These are phyloP conservation scores for Mycena venus DNA, from an alignment of 768 basidiomycete species.

Conservation along the genomic window DNA sequence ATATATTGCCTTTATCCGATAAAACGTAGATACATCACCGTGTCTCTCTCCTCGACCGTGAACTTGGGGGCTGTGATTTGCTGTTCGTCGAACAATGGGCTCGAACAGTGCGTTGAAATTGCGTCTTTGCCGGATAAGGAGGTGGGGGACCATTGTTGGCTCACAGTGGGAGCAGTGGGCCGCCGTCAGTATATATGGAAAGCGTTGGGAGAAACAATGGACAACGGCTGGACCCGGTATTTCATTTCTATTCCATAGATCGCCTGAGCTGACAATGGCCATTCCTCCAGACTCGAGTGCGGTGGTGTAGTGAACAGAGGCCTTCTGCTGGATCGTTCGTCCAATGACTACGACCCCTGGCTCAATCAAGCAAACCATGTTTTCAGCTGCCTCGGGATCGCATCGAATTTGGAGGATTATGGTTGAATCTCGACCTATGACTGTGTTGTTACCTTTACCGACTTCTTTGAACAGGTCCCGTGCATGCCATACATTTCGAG, in stretches of 20 bases:
- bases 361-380: background rate
- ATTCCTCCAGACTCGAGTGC: background rate
- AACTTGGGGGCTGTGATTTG: background rate
- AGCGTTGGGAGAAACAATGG: too few relatives aligned
- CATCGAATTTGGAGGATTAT: background rate
- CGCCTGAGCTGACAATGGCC: background rate
- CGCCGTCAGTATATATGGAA: too few relatives aligned
- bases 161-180: background rate
- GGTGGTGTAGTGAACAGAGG: background rate
- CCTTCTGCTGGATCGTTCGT: background rate
- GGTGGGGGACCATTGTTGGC: too few relatives aligned
- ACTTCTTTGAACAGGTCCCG: background rate
- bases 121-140: background rate
- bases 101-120: background rate
- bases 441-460: background rate
- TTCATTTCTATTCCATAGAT: background rate
- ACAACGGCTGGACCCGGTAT: background rate
- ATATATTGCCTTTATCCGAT: background rate
- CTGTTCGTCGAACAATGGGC: background rate
- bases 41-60: background rate
- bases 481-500: background rate
- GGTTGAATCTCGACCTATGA: background rate
- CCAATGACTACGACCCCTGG: background rate
- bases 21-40: background rate
- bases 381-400: too few relatives aligned